These are phyloP conservation scores for Cucurbita pepo DNA, from an alignment of 306 rosid genomes.

Conservation along the genomic window DNA sequence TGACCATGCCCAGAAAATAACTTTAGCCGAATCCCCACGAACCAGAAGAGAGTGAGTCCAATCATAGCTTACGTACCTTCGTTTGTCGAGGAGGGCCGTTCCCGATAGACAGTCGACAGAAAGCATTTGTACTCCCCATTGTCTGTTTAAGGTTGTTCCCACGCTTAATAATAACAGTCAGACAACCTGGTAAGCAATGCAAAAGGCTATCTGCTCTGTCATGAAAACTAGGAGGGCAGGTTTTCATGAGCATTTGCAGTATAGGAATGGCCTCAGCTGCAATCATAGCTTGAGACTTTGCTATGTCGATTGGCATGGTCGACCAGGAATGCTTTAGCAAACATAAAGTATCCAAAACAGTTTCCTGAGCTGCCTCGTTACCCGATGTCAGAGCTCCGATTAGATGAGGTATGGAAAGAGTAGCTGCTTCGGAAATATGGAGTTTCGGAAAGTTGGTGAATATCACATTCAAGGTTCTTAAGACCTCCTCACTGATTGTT, in stretches of 20 bases:
- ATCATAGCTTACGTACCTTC: constrained; percentile 49
- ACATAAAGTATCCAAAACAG: constrained; percentile 70
- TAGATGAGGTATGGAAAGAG: constrained; percentile 89
- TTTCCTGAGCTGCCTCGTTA: constrained; percentile 72
- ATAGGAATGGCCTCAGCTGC: constrained; percentile 98
- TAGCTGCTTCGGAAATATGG: constrained; percentile 85
- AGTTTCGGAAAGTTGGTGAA: constrained; percentile 86
- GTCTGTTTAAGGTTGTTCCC: constrained; percentile 91
- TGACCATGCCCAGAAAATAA: constrained; percentile 9
- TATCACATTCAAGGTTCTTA: constrained; percentile 79
- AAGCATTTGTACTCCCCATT: constrained; percentile 92
- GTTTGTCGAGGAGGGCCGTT: constrained; percentile 92
- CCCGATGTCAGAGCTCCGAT: constrained; percentile 89
- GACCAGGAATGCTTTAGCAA: constrained; percentile 89
- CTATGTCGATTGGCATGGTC: constrained; percentile 73
- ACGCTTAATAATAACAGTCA: constrained; percentile 82
- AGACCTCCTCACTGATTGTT: constrained; percentile 83
- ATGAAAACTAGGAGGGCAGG: constrained; percentile 95
- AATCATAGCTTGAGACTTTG: constrained; percentile 67
- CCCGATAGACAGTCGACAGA: constrained; percentile 80
- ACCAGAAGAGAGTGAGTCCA: not conserved
- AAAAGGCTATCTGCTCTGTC: constrained; percentile 88
- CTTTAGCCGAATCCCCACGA: not conserved
- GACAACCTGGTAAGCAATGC: constrained; percentile 95
- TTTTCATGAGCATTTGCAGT: constrained; percentile 94